Evolutionary conservation across 2,329 filamentous ascomycete species (phyloP), one percentile per base, ranked within the genome.

Genomic region (Ascomycota sp.): DNA sequence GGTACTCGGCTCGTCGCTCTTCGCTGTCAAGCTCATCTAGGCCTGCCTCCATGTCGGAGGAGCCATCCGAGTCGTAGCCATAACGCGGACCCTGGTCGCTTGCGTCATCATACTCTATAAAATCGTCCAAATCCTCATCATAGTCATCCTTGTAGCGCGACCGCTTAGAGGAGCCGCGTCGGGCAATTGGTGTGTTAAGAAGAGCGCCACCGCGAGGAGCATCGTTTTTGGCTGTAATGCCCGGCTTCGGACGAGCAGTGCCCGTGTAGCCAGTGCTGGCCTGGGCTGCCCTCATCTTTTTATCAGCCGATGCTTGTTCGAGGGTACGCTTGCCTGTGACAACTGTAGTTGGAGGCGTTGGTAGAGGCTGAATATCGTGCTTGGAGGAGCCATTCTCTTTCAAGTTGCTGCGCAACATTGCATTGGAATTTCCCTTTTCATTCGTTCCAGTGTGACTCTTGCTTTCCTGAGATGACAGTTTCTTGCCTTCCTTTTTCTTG

Each of bases 11-110:
- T 33, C 57, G 48, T 32, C 61, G 57, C 49, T 86, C 79, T 49
- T 86, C 79, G 27, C 64, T 57, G 39, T 82, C 76, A 34, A 84
- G 68, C 43, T 83, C 77, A 38, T 73, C 74, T 28, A 76, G 50
- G 27, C 76, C 76, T 2, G 76, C 79, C 50, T 83, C 77, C 75
- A 83, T 83, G 44, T 81, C 78, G 6, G 75, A 80, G 6, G 73
- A 77, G 6, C 50, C 69, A 35, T 76, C 76, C 1, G 70, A 73
- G 3, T 59, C 64, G 40, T 78, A 75, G 32, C 59, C 61, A 39
- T 66, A 63, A 6, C 55, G 53, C 26, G 52, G 56, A 7, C 41
- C 50, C 2, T 49, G 52, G 6, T 53, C 56, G 9, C 67, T 65
- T 0, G 70, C 67, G 9, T 70, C 66, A 30, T 71, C 66, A 37